These are phyloP conservation scores for Persicaria maculosa DNA, from an alignment of 148 eudicot species.

Conservation along the genomic window DNA sequence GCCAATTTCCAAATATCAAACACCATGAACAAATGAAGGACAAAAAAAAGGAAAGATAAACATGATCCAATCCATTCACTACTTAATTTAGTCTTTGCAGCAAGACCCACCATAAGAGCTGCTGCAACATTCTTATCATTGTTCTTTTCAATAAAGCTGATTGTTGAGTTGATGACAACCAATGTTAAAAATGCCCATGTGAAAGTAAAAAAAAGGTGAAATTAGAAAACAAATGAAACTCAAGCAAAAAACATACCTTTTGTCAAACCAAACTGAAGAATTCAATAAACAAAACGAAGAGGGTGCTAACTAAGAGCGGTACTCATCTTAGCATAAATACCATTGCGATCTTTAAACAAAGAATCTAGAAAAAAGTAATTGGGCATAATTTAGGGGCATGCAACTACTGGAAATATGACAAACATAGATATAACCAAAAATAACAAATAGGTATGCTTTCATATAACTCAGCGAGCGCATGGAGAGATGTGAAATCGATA, in stretches of 20 bases:
- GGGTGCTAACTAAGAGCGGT: background rate
- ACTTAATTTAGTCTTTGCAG: conserved; percentile 57
- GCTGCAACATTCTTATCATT: conserved; percentile 73
- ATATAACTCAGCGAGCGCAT: background rate
- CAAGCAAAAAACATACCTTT: no score
- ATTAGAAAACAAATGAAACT: no score
- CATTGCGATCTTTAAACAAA: background rate
- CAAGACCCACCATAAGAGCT: conserved; percentile 70
- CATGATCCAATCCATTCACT: background rate
- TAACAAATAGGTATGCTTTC: background rate
- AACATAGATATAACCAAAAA: background rate
- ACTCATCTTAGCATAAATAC: no score
- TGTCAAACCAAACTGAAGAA: no score
- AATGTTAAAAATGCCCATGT: conserved; percentile 21
- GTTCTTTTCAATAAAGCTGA: conserved; percentile 71
- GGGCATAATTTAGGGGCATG: background rate
- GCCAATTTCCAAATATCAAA: background rate
- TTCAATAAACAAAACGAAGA: no score
- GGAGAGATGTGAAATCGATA: conserved; percentile 17
- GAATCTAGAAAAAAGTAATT: background rate
- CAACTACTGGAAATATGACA: background rate
- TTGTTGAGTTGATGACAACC: conserved; percentile 56
- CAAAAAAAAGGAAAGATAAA: background rate
- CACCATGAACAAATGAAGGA: background rate
- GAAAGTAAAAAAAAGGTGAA: no score